Conservation (phyloP, 495 filamentous ascomycete genomes). For the Penicillium psychrofluorescens region DNA sequence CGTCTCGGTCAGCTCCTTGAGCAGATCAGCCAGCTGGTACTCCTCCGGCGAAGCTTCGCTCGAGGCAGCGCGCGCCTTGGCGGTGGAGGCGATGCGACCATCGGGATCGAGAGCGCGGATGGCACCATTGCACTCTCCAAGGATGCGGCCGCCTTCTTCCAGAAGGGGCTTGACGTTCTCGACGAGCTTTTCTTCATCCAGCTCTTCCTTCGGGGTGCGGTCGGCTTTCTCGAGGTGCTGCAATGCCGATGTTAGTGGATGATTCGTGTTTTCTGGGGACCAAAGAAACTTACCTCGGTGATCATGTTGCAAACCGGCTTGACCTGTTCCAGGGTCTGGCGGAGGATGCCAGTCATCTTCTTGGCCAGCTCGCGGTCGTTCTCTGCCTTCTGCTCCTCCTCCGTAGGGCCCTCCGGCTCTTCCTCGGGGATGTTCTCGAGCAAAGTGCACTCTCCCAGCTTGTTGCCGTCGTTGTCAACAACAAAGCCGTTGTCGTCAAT, state of each 20-base stretch:
- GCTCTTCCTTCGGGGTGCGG: conserved; percentile 76
- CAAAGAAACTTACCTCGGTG: conserved; percentile 50
- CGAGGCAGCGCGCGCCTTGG: conserved; percentile 74
- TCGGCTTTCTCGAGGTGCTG: conserved; percentile 76
- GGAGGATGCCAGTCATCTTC: conserved; percentile 68
- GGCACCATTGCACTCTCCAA: conserved; percentile 81
- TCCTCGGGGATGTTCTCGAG: conserved; percentile 62
- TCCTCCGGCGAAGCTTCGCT: conserved; percentile 82
- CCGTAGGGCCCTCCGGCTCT: conserved; percentile 27
- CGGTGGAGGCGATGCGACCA: conserved; percentile 75
- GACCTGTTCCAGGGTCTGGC: conserved; percentile 74
- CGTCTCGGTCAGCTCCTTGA: conserved; percentile 65
- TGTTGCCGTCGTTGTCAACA: conserved; percentile 72
- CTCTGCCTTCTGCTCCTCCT: conserved; percentile 49
- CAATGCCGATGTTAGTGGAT: conserved; percentile 12
- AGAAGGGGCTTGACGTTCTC: conserved; percentile 78
- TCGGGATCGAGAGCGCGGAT: conserved; percentile 90
- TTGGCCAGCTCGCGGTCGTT: conserved; percentile 68
- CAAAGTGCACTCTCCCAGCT: conserved; percentile 72
- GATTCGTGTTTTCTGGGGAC: no score
- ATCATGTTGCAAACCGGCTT: conserved; percentile 85
- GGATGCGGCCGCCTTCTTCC: conserved; percentile 73
- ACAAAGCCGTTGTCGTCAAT: conserved; percentile 86
- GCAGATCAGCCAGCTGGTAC: conserved; percentile 71
- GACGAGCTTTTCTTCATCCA: conserved; percentile 86